Evolutionary conservation across 306 rosid species (phyloP), one percentile per base, ranked within the genome.

Genomic region (Benincasa hispida): DNA sequence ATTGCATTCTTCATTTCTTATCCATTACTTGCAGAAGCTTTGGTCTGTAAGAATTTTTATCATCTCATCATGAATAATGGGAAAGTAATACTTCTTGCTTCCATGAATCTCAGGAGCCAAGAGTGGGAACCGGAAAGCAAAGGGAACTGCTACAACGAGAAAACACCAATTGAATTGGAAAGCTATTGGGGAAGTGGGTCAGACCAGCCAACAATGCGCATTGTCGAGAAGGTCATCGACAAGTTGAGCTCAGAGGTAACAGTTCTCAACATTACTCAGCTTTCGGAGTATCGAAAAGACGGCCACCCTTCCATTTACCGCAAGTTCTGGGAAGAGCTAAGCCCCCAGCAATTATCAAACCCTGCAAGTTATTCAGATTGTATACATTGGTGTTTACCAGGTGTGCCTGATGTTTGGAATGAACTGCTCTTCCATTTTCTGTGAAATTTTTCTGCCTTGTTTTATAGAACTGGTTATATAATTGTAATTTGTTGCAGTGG

Each of bases 141-240:
- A 74, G 99, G 98, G 30, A 94, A 94, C 81, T 94, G 99, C 79
- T 94, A 89, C 54, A 77, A 78, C 9, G 93, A 92, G 84, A 90
- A 83, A 37, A 78, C 79, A 0, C 99, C 98, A 3, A 87, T 92
- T 32, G 84, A 88, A 18, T 1, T 53, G 24, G 92, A 88, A 74
- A 82, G 96, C 70, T 92, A 94, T 39, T 94, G 99, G 99, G 99
- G 99, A 86, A 94, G 96, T 45, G 97, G 99, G 69, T 92, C 99
- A 8, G 97, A 94, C 86, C 68, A 84, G 83, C 90, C 91, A 5
- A 92, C 99, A 9, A 89, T 90, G 99, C 82, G 78, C 74, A 79
- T 77, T 47, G 85, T 90, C 79, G 92, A 92, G 58, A 87, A 83
- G 27, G 80, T 94, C 79, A 85, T 92, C 53, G 47, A 80, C 79